Conservation (phyloP, 225 moss, liverwort and hornwort genomes). For the Bryoerythrophyllum caledonicum region DNA sequence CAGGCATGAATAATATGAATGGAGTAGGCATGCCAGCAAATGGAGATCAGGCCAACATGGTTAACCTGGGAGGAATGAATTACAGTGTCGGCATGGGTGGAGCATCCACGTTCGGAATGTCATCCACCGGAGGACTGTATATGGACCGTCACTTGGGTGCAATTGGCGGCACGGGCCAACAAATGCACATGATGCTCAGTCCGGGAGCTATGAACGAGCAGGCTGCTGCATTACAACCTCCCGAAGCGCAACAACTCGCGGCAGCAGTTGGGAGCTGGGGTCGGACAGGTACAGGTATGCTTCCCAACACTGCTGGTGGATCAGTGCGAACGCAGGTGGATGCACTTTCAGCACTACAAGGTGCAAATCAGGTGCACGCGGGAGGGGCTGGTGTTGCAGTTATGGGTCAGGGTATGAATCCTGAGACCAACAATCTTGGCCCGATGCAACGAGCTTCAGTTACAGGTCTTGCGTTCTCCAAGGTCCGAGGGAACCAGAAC, state of each 20-base stretch:
- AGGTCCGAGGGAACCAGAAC: slow-evolving; percentile 66
- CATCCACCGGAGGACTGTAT: slow-evolving; percentile 87
- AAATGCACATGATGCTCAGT: slow-evolving; percentile 60
- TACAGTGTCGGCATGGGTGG: slow-evolving; percentile 64
- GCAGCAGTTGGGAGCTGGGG: too few relatives aligned
- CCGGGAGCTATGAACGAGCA: slow-evolving; percentile 62
- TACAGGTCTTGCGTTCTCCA: slow-evolving; percentile 58
- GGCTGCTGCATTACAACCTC: too few relatives aligned
- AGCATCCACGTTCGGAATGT: slow-evolving; percentile 60
- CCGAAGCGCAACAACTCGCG: too few relatives aligned
- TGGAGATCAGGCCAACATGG: slow-evolving; percentile 55
- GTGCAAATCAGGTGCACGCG: too few relatives aligned
- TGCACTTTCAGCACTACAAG: too few relatives aligned
- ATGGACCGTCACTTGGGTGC: slow-evolving; percentile 66
- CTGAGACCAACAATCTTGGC: slow-evolving; percentile 49
- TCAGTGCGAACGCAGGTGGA: too few relatives aligned
- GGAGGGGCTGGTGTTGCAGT: slow-evolving; percentile 65
- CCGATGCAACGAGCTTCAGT: too few relatives aligned
- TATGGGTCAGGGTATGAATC: slow-evolving; percentile 72
- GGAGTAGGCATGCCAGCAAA: slow-evolving; percentile 54
- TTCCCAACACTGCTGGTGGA: too few relatives aligned
- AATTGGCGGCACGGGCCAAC: slow-evolving; percentile 75
- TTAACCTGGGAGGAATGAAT: slow-evolving; percentile 64
- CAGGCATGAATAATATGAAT: slow-evolving; percentile 63
- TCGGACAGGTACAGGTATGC: too few relatives aligned